These are phyloP conservation scores for Pseudocercospora fijiensis DNA, from an alignment of 2,329 filamentous ascomycete genomes.

Conservation along the genomic window DNA sequence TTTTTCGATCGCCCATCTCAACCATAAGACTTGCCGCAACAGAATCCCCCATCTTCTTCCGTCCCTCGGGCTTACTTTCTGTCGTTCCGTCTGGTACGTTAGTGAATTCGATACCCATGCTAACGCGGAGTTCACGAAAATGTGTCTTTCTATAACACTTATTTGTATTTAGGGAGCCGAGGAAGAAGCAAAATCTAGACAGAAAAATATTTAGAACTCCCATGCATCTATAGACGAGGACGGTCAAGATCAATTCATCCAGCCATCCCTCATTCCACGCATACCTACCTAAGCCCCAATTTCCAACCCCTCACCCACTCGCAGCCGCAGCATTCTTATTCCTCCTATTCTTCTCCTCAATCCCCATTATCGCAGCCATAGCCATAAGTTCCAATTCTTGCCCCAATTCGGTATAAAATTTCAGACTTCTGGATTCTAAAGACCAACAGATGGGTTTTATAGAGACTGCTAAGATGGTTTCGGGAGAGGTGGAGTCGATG, in stretches of 20 bases:
- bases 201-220: too few relatives aligned
- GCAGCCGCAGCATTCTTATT: constrained; percentile 3
- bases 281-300: neutral
- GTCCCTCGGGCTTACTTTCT: neutral
- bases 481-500: neutral
- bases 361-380: constrained; percentile 13
- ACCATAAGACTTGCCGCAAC: neutral
- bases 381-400: constrained; percentile 16
- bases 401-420: constrained; percentile 13
- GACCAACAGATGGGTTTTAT: constrained; percentile 5
- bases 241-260: too few relatives aligned
- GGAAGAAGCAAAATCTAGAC: too few relatives aligned
- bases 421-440: constrained; percentile 9
- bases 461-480: constrained; percentile 7
- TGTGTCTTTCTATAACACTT: neutral
- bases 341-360: constrained; percentile 15
- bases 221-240: too few relatives aligned
- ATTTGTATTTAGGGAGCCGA: neutral
- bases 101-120: neutral
- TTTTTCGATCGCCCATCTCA: neutral
- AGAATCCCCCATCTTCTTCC: neutral
- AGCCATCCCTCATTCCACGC: too few relatives aligned
- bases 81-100: neutral
- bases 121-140: neutral
- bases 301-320: neutral